Conservation (phyloP, 768 basidiomycete species). For the Hygrophorus pudorinus region DNA sequence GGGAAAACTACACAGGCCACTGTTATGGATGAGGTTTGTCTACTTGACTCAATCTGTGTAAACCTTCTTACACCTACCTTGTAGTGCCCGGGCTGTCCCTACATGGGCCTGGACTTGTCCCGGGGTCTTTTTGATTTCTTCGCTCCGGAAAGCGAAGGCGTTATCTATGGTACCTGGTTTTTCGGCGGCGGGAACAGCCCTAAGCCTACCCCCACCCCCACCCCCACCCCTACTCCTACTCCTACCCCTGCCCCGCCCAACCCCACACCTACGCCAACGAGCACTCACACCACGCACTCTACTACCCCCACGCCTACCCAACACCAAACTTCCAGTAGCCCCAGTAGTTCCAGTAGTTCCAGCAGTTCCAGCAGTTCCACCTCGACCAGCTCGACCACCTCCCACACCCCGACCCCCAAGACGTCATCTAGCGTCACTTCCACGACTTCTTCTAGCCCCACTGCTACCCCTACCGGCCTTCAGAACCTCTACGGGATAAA, state of each 20-base stretch:
- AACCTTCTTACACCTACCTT: background rate
- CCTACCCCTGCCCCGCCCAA: conserved; percentile 8
- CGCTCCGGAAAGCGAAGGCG: conserved; percentile 34
- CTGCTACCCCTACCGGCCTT: conserved; percentile 24
- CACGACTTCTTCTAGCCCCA: conserved; percentile 19
- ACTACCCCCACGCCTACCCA: conserved; percentile 8
- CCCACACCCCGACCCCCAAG: conserved; percentile 6
- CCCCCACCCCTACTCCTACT: conserved; percentile 13
- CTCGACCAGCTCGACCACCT: conserved; percentile 14
- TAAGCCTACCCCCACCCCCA: conserved; percentile 11
- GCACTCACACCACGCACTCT: conserved; percentile 11
- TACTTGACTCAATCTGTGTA: conserved; percentile 5
- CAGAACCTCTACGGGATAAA: conserved; percentile 26
- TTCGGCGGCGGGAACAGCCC: conserved; percentile 26
- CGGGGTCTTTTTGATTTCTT: conserved; percentile 58
- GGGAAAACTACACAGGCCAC: conserved; percentile 49
- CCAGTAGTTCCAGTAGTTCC: conserved; percentile 1
- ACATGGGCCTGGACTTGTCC: conserved; percentile 59
- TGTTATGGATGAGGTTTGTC: conserved; percentile 52
- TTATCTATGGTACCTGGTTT: conserved; percentile 54
- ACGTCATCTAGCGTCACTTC: conserved; percentile 17
- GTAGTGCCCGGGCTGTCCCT: conserved; percentile 61
- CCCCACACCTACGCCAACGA: conserved; percentile 11
- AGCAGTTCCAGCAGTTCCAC: conserved; percentile 11
- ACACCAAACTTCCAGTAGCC: background rate